These are phyloP conservation scores for Xylaria sp. DNA, from an alignment of 2,329 filamentous ascomycete genomes.

Conservation along the genomic window DNA sequence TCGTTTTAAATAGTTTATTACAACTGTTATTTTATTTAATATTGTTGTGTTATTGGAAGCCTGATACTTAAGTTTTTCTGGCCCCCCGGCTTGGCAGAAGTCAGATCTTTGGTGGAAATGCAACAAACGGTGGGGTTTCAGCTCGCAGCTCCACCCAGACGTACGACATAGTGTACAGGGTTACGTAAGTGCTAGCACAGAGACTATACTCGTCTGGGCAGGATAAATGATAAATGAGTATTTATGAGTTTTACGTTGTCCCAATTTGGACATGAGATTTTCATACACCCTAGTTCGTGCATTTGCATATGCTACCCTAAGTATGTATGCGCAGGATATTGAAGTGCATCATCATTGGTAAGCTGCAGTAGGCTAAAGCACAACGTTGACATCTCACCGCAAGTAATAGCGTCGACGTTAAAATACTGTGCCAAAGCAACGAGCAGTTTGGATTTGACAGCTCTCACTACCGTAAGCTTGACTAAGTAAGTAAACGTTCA, in stretches of 20 bases:
- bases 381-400: constrained; percentile 23
- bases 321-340: too few relatives aligned
- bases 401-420: constrained; percentile 12
- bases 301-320: constrained; percentile 29
- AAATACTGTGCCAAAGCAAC: not conserved
- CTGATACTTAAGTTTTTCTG: too few relatives aligned
- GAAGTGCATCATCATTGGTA: constrained; percentile 19
- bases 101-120: constrained; percentile 22
- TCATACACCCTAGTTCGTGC: constrained; percentile 21
- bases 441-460: not conserved
- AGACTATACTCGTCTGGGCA: not conserved
- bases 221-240: not conserved
- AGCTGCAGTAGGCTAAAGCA: constrained; percentile 17
- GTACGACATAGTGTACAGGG: constrained; percentile 30
- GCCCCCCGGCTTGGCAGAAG: too few relatives aligned
- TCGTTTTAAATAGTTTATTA: too few relatives aligned
- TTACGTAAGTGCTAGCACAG: constrained; percentile 11
- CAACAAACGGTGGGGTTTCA: constrained; percentile 13
- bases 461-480: constrained; percentile 1
- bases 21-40: too few relatives aligned
- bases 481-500: constrained; percentile 14
- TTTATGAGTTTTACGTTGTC: not conserved
- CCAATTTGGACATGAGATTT: constrained; percentile 6
- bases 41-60: too few relatives aligned
- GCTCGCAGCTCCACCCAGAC: constrained; percentile 19